Conservation (phyloP, 2,329 filamentous ascomycete genomes). For the Cordyceps sp. region DNA sequence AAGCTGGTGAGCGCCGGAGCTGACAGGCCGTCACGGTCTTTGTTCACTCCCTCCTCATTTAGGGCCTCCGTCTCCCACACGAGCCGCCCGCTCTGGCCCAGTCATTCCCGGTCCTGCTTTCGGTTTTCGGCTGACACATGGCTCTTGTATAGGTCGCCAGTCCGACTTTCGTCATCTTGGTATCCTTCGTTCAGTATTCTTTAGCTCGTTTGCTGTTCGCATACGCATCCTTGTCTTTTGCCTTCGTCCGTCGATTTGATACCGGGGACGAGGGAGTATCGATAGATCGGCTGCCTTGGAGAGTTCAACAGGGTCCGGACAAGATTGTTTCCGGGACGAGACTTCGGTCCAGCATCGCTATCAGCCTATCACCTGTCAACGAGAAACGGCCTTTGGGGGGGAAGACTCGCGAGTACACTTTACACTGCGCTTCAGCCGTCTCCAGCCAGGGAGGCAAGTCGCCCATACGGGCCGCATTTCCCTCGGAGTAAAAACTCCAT, state of each 20-base stretch:
- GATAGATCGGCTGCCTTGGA: background rate
- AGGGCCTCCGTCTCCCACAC: background rate
- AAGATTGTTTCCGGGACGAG: background rate
- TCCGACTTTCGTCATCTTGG: too few relatives aligned
- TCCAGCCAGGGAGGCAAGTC: too few relatives aligned
- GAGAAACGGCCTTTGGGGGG: background rate
- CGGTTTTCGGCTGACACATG: background rate
- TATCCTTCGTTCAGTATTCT: constrained; percentile 1
- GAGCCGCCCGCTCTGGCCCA: background rate
- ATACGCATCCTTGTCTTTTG: background rate
- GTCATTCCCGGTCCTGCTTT: background rate
- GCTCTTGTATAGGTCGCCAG: background rate
- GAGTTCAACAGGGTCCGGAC: background rate
- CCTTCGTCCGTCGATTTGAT: background rate
- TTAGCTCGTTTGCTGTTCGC: background rate
- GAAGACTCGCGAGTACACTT: background rate
- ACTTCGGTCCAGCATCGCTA: background rate
- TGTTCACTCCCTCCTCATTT: background rate
- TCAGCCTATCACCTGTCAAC: background rate
- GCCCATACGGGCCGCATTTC: too few relatives aligned
- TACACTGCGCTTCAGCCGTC: background rate
- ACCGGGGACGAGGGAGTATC: background rate
- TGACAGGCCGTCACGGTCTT: background rate
- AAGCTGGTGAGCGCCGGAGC: constrained; percentile 1
- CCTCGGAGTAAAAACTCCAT: too few relatives aligned